Evolutionary conservation across 176 grass and related monocot genomes (phyloP), one percentile per base, ranked within the genome.

Genomic region (Carex scoparia): DNA sequence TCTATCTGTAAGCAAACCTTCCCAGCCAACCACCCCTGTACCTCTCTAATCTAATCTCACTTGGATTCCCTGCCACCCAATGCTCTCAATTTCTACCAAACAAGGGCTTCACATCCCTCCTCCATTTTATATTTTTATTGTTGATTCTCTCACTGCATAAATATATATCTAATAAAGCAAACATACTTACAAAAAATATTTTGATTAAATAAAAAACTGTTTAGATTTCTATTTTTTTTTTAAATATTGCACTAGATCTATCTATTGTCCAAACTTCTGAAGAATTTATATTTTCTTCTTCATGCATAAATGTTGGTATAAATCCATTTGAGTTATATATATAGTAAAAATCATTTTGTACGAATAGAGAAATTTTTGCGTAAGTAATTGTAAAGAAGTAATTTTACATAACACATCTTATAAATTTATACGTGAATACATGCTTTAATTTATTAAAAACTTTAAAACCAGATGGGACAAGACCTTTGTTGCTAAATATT

Each of bases 1-100:
- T 51, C 48, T 83, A 68, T 83, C 81, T 67, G 81, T 83, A 69
- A 83, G n/a, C 81, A 83, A 83, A 69, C 63, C 63, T 18, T 83
- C 81, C 63, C 27, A 83, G 81, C 81, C 81, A 83, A 83, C 81
- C 63, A 83, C 81, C 81, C 62, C 40, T 56, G 27, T 83, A 83
- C 63, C 42, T 56, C 8, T 49, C 37, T 69, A 83, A 83, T 83
- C 81, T 83, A 83, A 32, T 69, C 81, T 83, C n/a, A 32, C 44
- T 83, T 37, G 63, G 63, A 83, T 83, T 83, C 80, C 69, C 46
- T 53, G 38, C 37, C 44, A 13, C 2, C 10, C 8, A 81, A 65
- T 51, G 28, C 63, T 83, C 81, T 83, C 81, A 38, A 69, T 67
- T 83, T 69, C 35, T 13, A 54, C 61, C 63, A 66, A 15, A 76